Evolutionary conservation across 2,329 filamentous ascomycete genomes (phyloP).

Genomic region (Penicillium sp.): DNA sequence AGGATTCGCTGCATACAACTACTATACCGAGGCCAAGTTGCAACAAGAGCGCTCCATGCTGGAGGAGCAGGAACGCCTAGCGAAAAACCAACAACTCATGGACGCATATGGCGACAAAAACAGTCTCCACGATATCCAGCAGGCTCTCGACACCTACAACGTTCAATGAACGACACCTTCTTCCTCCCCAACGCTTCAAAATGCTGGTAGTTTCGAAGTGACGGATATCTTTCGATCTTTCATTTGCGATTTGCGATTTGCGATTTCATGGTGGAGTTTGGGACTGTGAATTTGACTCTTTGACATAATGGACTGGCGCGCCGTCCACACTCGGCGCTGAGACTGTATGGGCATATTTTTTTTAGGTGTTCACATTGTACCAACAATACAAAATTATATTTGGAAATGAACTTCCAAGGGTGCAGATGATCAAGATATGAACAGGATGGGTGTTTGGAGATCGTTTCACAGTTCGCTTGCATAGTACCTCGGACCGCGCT

Average conservation of each 20-base stretch:
- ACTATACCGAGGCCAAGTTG: slow-evolving; percentile 18
- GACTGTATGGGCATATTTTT: background rate
- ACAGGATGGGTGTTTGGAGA: no score
- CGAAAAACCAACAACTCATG: slow-evolving; percentile 44
- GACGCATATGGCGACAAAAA: slow-evolving; percentile 50
- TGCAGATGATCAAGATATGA: no score
- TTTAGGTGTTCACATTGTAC: background rate
- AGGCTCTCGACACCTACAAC: slow-evolving; percentile 48
- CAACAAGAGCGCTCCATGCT: slow-evolving; percentile 11
- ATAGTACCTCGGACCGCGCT: no score
- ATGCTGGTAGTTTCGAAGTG: slow-evolving; percentile 3
- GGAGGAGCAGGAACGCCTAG: slow-evolving; percentile 36
- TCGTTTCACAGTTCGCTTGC: no score
- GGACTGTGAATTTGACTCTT: background rate
- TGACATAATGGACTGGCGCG: background rate
- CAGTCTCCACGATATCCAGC: slow-evolving; percentile 46
- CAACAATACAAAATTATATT: background rate
- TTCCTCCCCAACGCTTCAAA: background rate
- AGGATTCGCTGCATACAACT: slow-evolving; percentile 30
- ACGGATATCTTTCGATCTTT: background rate
- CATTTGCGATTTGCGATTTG: background rate
- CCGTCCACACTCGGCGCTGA: background rate
- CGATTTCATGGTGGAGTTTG: background rate
- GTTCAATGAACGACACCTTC: slow-evolving; percentile 31
- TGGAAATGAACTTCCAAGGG: background rate